Conservation (phyloP, 2,329 filamentous ascomycete species). For the Aspergillus nomiae region DNA sequence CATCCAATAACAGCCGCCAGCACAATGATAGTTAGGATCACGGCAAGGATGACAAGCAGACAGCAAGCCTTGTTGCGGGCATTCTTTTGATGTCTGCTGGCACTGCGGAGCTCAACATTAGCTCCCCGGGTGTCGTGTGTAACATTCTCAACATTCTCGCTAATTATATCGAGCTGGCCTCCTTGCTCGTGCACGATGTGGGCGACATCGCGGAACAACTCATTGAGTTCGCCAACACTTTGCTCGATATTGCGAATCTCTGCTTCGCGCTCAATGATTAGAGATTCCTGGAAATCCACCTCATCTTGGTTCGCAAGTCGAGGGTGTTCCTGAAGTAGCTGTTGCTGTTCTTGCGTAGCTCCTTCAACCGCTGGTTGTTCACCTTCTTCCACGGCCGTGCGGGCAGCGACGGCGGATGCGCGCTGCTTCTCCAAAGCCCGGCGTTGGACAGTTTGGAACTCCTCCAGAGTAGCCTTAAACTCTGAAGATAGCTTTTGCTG, state of each 20-base stretch:
- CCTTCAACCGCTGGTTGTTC: slow-evolving; percentile 27
- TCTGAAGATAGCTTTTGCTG: slow-evolving; percentile 93
- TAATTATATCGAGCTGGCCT: slow-evolving; percentile 81
- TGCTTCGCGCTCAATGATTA: slow-evolving; percentile 94
- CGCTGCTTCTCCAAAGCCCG: slow-evolving; percentile 90
- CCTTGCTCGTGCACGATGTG: slow-evolving; percentile 96
- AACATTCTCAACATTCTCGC: slow-evolving; percentile 82
- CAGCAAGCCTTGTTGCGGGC: slow-evolving; percentile 94
- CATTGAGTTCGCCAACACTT: slow-evolving; percentile 91
- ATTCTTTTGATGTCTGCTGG: slow-evolving; percentile 90
- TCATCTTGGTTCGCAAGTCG: slow-evolving; percentile 88
- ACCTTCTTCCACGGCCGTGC: slow-evolving; percentile 70
- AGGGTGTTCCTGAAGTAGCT: slow-evolving; percentile 75
- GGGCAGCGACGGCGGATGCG: slow-evolving; percentile 78
- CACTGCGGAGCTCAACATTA: slow-evolving; percentile 80
- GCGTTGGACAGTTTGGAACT: slow-evolving; percentile 91
- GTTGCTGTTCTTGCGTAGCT: slow-evolving; percentile 61
- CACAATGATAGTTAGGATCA: slow-evolving; percentile 87
- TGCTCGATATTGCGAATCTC: slow-evolving; percentile 98
- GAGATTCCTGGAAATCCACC: slow-evolving; percentile 93
- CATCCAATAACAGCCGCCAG: slow-evolving; percentile 80
- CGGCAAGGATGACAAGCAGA: slow-evolving; percentile 79
- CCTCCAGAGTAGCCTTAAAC: slow-evolving; percentile 82
- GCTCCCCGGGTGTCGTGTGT: slow-evolving; percentile 81
- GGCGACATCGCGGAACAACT: slow-evolving; percentile 95